Percentiles rank a stretch among this genome's conserved stretches.
Evolutionary conservation across 371 early-diverging fungal genomes (phyloP).

Genomic region (Fennellomyces sp.): DNA sequence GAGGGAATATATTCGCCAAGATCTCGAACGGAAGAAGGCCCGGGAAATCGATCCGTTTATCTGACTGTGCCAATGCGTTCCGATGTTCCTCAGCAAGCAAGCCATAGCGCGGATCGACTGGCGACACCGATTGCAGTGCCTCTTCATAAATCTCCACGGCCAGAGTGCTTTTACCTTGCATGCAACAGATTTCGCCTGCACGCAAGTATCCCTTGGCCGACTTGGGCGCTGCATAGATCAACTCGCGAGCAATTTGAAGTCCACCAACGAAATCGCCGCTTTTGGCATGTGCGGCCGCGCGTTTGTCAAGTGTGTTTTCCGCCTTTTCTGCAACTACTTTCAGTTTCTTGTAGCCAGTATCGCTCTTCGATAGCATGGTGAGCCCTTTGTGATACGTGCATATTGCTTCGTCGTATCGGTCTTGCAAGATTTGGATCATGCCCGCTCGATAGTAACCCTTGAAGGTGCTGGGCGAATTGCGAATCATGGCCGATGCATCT

Average conservation of each 20-base stretch:
- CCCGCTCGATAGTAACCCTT: slow-evolving; percentile 4
- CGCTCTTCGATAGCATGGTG: background rate
- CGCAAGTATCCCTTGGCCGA: background rate
- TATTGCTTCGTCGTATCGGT: slow-evolving; percentile 2
- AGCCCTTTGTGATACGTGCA: background rate
- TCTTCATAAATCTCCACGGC: background rate
- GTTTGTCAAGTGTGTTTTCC: background rate
- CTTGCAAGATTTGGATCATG: background rate
- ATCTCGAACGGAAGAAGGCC: background rate
- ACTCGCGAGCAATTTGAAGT: background rate
- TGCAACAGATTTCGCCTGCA: background rate
- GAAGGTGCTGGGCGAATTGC: background rate
- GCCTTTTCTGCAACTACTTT: background rate
- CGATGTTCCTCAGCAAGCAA: background rate
- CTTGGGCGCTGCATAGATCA: background rate
- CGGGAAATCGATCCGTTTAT: background rate
- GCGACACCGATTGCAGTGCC: background rate
- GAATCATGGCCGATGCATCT: slow-evolving; percentile 1
- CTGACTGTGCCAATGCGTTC: background rate
- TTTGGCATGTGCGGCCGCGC: background rate
- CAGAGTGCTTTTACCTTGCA: background rate
- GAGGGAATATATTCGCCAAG: background rate
- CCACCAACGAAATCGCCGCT: background rate
- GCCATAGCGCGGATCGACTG: background rate
- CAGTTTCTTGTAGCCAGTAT: background rate